Conservation (phyloP, 306 rosid genomes). For the Fragaria vesca region DNA sequence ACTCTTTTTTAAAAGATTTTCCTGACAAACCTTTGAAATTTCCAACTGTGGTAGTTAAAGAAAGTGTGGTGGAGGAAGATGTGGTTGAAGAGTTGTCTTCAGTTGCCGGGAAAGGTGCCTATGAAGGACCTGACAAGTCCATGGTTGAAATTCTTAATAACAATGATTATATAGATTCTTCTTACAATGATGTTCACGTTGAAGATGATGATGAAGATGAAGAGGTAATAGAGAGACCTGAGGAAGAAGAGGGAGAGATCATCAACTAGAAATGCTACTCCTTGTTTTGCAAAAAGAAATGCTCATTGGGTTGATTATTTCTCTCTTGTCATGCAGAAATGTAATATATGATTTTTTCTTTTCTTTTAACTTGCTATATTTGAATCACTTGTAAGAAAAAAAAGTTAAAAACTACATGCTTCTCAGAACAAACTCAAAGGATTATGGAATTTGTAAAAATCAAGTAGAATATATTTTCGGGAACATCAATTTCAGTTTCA, state of each 20-base stretch:
- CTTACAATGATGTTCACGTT: slow-evolving; percentile 6
- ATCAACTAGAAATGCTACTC: slow-evolving; percentile 29
- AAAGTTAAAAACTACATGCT: no score
- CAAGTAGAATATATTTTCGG: not conserved
- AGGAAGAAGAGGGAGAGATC: slow-evolving; percentile 84
- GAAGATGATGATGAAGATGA: not conserved
- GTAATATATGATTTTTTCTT: not conserved
- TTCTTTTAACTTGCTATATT: no score
- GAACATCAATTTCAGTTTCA: no score
- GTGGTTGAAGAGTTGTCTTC: slow-evolving; percentile 27
- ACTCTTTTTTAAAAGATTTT: slow-evolving; percentile 66
- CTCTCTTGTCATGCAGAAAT: not conserved
- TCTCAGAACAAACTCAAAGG: not conserved
- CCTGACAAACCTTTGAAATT: slow-evolving; percentile 59
- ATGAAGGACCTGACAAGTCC: slow-evolving; percentile 13
- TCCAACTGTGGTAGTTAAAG: slow-evolving; percentile 55
- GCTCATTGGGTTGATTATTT: not conserved
- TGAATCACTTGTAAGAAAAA: no score
- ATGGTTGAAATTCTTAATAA: slow-evolving; percentile 15
- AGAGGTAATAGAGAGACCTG: slow-evolving; percentile 31
- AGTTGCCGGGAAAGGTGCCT: slow-evolving; percentile 21
- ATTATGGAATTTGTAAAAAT: not conserved
- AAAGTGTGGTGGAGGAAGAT: slow-evolving; percentile 23
- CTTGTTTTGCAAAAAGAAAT: not conserved
- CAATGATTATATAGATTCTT: slow-evolving; percentile 11